Evolutionary conservation across 2,329 filamentous ascomycete species (phyloP).

Genomic region (Talaromyces sp.): DNA sequence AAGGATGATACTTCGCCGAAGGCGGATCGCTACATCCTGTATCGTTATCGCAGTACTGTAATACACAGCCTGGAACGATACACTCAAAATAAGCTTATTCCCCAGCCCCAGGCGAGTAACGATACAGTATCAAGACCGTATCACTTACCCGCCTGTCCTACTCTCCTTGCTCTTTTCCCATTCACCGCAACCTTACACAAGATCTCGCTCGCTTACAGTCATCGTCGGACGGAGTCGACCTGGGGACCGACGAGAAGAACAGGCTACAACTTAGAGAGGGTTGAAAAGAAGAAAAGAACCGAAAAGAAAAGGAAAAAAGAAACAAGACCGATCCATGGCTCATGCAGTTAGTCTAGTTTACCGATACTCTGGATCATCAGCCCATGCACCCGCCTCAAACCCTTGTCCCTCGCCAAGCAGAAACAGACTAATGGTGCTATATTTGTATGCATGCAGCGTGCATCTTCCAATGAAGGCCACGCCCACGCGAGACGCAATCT

Average conservation of each 20-base stretch:
- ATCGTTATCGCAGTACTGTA: neutral
- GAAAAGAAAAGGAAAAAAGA: neutral
- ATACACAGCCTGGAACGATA: neutral
- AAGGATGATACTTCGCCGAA: too few species aligned
- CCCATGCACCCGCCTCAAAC: neutral
- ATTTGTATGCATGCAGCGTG: neutral
- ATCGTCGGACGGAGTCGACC: neutral
- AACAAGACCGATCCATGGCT: neutral
- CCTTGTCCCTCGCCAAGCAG: neutral
- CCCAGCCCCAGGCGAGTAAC: neutral
- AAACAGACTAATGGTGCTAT: neutral
- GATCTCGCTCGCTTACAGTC: slow-evolving; percentile 7
- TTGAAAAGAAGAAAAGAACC: neutral
- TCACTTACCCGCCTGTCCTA: neutral
- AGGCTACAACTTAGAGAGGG: too few species aligned
- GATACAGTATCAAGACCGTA: neutral
- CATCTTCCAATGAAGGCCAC: slow-evolving; percentile 1
- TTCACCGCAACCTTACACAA: slow-evolving; percentile 7
- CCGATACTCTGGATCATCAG: slow-evolving; percentile 7
- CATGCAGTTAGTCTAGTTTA: neutral
- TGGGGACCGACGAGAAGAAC: neutral
- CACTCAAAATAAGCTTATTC: slow-evolving; percentile 4
- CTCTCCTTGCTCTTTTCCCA: neutral
- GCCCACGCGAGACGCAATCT: slow-evolving; percentile 10
- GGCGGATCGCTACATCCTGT: slow-evolving; percentile 1